Conservation (phyloP, 2,329 filamentous ascomycete species). For the Ophiostoma populinum region DNA sequence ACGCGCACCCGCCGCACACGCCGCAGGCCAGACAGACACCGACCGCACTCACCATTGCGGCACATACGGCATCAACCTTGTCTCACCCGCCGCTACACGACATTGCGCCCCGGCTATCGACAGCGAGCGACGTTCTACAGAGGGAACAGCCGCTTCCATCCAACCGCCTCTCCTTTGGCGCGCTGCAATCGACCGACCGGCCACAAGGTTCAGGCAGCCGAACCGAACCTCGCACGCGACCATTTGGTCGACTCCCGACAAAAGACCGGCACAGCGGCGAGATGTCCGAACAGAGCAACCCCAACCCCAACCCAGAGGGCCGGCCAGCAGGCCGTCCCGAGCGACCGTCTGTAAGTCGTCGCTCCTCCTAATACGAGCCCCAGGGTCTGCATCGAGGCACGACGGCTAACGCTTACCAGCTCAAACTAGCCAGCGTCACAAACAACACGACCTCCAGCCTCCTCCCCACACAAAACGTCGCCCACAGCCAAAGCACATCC, state of each 20-base stretch:
- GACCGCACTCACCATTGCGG: too few species aligned
- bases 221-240: background rate
- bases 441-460: background rate
- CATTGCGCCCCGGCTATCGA: background rate
- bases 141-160: background rate
- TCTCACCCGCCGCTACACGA: background rate
- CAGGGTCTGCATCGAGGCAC: too few species aligned
- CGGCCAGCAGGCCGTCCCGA: too few species aligned
- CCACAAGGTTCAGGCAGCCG: background rate
- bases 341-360: constrained; percentile 5
- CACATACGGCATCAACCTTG: too few species aligned
- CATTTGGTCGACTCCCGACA: too few species aligned
- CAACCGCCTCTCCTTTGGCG: background rate
- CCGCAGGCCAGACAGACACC: too few species aligned
- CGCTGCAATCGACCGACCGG: background rate
- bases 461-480: constrained; percentile 4
- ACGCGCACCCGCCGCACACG: background rate
- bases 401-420: too few species aligned
- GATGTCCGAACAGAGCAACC: constrained; percentile 12
- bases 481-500: constrained; percentile 18
- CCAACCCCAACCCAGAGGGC: constrained; percentile 4
- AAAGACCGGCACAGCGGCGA: too few species aligned
- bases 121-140: too few species aligned
- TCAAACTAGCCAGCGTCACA: too few species aligned
- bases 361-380: background rate